Base-by-base conservation (phyloP, 257 asterid genomes). In the Mitragyna speciosa region DNA sequence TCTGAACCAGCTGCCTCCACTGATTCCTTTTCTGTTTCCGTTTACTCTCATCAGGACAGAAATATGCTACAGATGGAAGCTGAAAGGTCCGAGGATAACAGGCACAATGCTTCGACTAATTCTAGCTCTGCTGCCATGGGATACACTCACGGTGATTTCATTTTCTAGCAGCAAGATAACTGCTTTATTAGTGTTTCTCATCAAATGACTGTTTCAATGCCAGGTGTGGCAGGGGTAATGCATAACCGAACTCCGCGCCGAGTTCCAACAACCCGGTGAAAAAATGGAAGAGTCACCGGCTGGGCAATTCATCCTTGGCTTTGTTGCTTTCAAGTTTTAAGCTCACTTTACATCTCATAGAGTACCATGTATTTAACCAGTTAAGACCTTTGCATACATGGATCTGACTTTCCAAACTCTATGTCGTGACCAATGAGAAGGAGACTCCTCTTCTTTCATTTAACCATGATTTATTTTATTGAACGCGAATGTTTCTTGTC, bases 251-350 rank as follows among this genome's bases (percentile, higher is more conserved):
- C 78, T 78, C 88, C 87, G 69, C 92, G 81, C 59, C 87, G 84
- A 69, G 92, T 91, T 47, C 87, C 97, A 33, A 83, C 87, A 54
- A 93, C 87, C 85, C 91, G 88, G 95, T 93, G 94, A 92, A 85
- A 73, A 81, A 85, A 69, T 61, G 61, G 17, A 39, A 28, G 31
- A 41, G 66, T 69, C 78, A 58, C 89, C 81, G 89, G 86, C 72
- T 84, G 30, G 96, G 99, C 99, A 95, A 92, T 81, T 93, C 99
- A 95, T 95, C 99, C 99, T 91, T 95, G 99, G 99, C 99, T 95
- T 83, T 84, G 88, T 90, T 43, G 68, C 87, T 80, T 59, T 77
- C 16, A 24, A 43, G 83, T 82, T 79, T 77, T 64, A 84, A 43
- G 77, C n/a, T 48, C 72, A 59, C 12, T 28, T 66, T 22, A 45